These are phyloP conservation scores for Corchorus olitorius DNA, from an alignment of 345 rosid species.

Conservation along the genomic window DNA sequence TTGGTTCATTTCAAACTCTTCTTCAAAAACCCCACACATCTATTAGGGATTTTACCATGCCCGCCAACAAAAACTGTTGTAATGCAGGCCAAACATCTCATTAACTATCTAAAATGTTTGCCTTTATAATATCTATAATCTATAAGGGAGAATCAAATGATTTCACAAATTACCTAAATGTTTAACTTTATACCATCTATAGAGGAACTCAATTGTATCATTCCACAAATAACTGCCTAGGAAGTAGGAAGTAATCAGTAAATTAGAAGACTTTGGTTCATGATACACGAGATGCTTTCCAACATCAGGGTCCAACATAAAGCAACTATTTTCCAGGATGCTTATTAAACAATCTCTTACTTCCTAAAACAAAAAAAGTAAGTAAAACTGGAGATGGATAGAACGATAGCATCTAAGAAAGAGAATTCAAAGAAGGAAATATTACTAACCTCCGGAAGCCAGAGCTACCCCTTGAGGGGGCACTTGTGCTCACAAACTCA, in stretches of 20 bases:
- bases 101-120: not conserved
- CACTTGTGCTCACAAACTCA: conserved; percentile 60
- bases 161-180: not conserved
- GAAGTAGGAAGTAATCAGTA: not conserved
- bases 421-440: conserved; percentile 14
- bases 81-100: conserved; percentile 7
- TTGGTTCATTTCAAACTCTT: not conserved
- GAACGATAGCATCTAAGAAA: not conserved
- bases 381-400: not conserved
- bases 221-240: not conserved
- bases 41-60: not conserved
- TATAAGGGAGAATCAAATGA: not conserved
- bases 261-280: not conserved
- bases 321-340: not conserved
- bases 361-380: not conserved
- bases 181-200: no score
- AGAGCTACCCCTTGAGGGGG: conserved; percentile 59
- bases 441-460: conserved; percentile 70
- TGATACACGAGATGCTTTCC: not conserved
- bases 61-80: not conserved
- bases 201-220: not conserved
- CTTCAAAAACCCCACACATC: not conserved
- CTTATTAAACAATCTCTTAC: not conserved
- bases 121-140: not conserved
- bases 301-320: not conserved